Conservation (phyloP, 176 grass and related monocot species). For the Saccharum officinarum region DNA sequence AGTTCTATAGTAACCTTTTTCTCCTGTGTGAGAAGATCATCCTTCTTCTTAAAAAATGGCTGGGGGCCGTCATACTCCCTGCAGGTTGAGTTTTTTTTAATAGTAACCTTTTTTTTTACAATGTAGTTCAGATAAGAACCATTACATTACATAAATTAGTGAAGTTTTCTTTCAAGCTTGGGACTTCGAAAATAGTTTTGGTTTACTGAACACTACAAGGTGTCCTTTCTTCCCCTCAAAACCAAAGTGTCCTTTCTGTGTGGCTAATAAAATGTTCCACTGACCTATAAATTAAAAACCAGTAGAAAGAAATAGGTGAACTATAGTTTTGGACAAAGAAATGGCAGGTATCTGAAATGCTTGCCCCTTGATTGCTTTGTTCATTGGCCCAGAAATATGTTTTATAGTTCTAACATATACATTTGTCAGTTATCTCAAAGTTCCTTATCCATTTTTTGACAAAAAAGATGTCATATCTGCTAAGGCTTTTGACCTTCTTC, state of each 20-base stretch:
- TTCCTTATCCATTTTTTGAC: not conserved
- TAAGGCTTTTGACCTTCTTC: not conserved
- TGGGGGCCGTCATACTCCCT: no score
- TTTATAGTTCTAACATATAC: not conserved
- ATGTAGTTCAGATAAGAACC: not conserved
- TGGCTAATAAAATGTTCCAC: not conserved
- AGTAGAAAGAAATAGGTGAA: conserved; percentile 23
- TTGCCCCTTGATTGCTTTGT: not conserved
- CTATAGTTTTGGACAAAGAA: conserved; percentile 13
- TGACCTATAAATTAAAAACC: not conserved
- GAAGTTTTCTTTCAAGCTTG: not conserved
- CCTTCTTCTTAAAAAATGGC: no score
- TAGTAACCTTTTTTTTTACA: not conserved
- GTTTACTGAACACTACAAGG: not conserved
- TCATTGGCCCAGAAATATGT: not conserved
- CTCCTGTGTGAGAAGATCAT: no score
- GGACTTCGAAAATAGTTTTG: not conserved
- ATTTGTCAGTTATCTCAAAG: not conserved
- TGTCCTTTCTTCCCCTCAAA: not conserved
- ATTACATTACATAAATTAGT: not conserved
- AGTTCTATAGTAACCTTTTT: not conserved
- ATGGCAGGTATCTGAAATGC: not conserved
- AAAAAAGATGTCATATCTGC: not conserved
- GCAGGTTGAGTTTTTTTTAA: not conserved
- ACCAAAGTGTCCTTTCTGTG: not conserved